phyloP scores from a whole-genome alignment of 345 rosid genomes.

The Populus euphratica region DNA sequence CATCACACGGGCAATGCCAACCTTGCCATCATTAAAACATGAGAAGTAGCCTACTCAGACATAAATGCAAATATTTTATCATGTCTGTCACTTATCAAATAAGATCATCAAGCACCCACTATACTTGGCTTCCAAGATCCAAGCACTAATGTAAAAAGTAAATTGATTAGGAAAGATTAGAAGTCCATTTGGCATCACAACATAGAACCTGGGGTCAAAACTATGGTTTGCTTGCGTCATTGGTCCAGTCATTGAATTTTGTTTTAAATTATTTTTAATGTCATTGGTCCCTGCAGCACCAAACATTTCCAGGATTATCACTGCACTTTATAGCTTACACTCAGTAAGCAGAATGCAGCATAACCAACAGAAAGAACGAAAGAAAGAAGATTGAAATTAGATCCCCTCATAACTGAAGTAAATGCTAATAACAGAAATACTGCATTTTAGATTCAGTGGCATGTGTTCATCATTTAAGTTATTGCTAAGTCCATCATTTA shows the following conservation, averaged over 20 bases:
- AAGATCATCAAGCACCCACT: constrained; percentile 7
- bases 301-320: not conserved
- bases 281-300: not conserved
- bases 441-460: not conserved
- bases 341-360: not conserved
- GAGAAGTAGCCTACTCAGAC: not conserved
- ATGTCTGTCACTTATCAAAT: constrained; percentile 2
- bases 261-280: not conserved
- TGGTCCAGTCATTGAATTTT: not conserved
- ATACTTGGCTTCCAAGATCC: not conserved
- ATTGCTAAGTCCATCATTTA: not conserved
- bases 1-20: constrained; percentile 28
- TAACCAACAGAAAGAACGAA: not conserved
- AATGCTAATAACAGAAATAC: not conserved
- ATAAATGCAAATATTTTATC: not conserved
- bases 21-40: constrained; percentile 4
- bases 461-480: not conserved
- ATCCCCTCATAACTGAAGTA: not conserved
- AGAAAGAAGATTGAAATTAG: not conserved
- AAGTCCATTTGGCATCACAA: not conserved
- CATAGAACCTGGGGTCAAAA: not conserved
- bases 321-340: not conserved
- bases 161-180: not conserved
- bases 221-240: not conserved
- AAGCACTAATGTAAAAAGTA: not conserved